Evolutionary conservation across 192 early-diverging fungal species (phyloP).

Genomic region (Coemansia sp.): DNA sequence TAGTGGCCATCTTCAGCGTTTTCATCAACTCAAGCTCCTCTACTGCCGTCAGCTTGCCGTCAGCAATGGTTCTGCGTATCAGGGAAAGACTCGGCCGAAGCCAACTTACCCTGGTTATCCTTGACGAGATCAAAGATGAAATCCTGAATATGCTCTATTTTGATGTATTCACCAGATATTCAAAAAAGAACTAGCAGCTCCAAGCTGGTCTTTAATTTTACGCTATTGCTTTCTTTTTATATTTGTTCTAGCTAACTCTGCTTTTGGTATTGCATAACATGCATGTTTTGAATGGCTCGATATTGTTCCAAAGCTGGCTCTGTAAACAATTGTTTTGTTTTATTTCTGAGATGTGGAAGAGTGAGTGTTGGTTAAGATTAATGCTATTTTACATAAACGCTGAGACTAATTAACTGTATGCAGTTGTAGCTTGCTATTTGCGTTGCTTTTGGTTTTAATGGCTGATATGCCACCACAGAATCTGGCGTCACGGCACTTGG

Average conservation of each 20-base stretch:
- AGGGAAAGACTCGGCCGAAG: slow-evolving; percentile 35
- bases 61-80: slow-evolving; percentile 37
- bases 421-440: background rate
- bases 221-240: background rate
- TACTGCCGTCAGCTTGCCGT: slow-evolving; percentile 40
- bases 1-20: slow-evolving; percentile 48
- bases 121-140: slow-evolving; percentile 53
- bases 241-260: background rate
- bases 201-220: slow-evolving; percentile 14
- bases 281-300: too few species aligned
- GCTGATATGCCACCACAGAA: background rate
- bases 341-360: background rate
- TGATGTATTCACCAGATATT: slow-evolving; percentile 50
- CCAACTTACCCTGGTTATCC: slow-evolving; percentile 39
- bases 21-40: slow-evolving; percentile 51
- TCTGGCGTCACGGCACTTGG: background rate
- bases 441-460: background rate
- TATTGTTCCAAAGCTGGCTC: too few species aligned
- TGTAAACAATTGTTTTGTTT: too few species aligned
- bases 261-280: too few species aligned
- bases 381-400: background rate
- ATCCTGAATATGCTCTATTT: slow-evolving; percentile 52
- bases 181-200: slow-evolving; percentile 32
- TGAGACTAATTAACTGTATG: background rate
- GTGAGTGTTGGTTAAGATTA: background rate